phyloP scores from a whole-genome alignment of 2,329 filamentous ascomycete genomes.

The Botrytis pseudocinerea region DNA sequence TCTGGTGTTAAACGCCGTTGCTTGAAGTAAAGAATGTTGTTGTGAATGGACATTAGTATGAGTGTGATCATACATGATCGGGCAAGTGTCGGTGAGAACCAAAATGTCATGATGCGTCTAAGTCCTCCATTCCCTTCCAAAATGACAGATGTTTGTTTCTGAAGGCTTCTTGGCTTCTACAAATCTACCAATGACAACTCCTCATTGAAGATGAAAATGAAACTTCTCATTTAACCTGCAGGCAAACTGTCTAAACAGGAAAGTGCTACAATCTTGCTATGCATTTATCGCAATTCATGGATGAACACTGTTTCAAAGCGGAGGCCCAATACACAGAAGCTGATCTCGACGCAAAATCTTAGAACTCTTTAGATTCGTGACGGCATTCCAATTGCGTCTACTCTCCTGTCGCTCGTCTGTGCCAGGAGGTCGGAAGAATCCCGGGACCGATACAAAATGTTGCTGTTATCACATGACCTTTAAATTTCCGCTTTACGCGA shows the following conservation, averaged over 20 bases:
- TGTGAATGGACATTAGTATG: neutral
- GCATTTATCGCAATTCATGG: neutral
- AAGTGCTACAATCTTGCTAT: neutral
- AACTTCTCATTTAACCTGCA: neutral
- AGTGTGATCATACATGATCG: neutral
- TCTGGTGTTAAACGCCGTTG: too few species aligned
- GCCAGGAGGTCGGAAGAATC: neutral
- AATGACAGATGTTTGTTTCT: neutral
- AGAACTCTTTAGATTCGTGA: neutral
- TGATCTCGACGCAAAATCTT: neutral
- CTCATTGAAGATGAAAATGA: neutral
- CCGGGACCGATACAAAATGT: neutral
- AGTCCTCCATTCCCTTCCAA: neutral
- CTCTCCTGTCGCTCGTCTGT: neutral
- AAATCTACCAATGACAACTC: neutral
- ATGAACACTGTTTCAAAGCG: neutral
- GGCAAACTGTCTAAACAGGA: neutral
- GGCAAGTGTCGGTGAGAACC: neutral
- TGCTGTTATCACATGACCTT: neutral
- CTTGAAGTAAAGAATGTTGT: neutral
- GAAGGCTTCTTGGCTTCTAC: neutral
- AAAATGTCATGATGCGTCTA: too few species aligned
- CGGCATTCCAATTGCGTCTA: neutral
- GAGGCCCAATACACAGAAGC: neutral
- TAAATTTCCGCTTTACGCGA: slow-evolving; percentile 16